phyloP scores from a whole-genome alignment of 495 filamentous ascomycete species.

The Friedmanniomyces endolithicus region DNA sequence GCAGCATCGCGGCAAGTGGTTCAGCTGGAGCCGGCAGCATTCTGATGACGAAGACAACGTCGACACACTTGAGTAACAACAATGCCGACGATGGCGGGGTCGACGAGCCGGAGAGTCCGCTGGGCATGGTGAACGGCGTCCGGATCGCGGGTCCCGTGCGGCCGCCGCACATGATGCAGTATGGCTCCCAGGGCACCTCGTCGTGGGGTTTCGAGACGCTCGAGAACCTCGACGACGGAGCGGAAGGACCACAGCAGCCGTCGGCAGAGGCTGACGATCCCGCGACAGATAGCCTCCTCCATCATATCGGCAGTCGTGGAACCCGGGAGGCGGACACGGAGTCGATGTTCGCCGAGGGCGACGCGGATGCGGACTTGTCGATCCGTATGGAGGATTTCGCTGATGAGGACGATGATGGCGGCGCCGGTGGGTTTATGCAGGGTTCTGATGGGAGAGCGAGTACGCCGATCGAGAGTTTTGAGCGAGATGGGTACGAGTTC shows the following conservation, averaged over 20 bases:
- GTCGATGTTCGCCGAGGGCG: background rate
- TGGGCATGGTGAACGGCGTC: background rate
- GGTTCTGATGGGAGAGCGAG: background rate
- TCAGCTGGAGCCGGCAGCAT: slow-evolving; percentile 11
- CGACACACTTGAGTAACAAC: background rate
- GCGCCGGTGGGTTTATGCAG: background rate
- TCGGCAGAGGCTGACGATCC: background rate
- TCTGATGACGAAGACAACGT: slow-evolving; percentile 14
- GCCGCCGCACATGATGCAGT: slow-evolving; percentile 5
- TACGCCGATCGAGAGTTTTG: background rate
- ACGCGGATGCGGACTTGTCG: background rate
- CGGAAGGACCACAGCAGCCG: background rate
- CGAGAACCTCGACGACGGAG: too few species aligned
- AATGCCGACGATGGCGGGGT: background rate
- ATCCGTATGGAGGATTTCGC: background rate
- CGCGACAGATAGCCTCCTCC: background rate
- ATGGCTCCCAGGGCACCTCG: background rate
- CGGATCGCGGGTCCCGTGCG: background rate
- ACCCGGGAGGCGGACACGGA: background rate
- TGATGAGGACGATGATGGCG: background rate
- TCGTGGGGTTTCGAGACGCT: too few species aligned
- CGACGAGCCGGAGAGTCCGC: background rate
- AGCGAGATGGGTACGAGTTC: background rate
- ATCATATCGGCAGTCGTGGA: background rate
- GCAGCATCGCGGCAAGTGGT: slow-evolving; percentile 8